phyloP scores from a whole-genome alignment of 257 asterid species.

The Galeopsis tetrahit region DNA sequence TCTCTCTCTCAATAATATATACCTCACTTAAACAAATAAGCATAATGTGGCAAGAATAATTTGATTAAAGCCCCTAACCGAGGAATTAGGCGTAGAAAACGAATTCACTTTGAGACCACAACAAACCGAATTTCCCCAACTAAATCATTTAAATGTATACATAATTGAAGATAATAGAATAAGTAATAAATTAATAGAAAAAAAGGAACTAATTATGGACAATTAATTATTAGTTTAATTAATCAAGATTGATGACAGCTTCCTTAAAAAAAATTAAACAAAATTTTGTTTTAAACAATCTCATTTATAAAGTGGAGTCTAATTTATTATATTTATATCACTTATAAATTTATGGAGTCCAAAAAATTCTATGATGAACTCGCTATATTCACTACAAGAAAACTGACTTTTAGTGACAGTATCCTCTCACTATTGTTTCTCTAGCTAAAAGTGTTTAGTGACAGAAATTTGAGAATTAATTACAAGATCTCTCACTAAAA shows the following conservation, averaged over 20 bases:
- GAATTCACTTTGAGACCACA: constrained; percentile 36
- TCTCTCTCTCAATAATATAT: background rate
- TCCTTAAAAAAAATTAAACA: too few species aligned
- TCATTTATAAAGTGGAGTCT: too few species aligned
- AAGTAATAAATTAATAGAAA: background rate
- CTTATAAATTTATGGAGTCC: too few species aligned
- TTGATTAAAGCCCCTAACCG: constrained; percentile 36
- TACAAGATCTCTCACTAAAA: too few species aligned
- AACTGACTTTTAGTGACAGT: too few species aligned
- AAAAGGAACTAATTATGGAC: background rate
- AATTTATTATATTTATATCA: too few species aligned
- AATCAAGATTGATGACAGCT: background rate
- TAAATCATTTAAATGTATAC: background rate
- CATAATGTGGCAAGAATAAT: background rate
- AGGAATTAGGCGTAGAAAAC: constrained; percentile 47
- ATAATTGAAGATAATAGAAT: background rate
- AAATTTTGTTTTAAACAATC: too few species aligned
- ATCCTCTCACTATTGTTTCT: too few species aligned
- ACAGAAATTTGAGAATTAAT: too few species aligned
- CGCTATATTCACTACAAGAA: too few species aligned
- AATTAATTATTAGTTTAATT: background rate
- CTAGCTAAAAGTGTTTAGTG: too few species aligned
- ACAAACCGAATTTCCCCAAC: background rate
- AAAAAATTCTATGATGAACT: too few species aligned
- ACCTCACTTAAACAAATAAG: constrained; percentile 18